Percentiles rank a stretch among this genome's conserved stretches.
Conservation (phyloP, 306 rosid species). For the Sindora glabra region DNA sequence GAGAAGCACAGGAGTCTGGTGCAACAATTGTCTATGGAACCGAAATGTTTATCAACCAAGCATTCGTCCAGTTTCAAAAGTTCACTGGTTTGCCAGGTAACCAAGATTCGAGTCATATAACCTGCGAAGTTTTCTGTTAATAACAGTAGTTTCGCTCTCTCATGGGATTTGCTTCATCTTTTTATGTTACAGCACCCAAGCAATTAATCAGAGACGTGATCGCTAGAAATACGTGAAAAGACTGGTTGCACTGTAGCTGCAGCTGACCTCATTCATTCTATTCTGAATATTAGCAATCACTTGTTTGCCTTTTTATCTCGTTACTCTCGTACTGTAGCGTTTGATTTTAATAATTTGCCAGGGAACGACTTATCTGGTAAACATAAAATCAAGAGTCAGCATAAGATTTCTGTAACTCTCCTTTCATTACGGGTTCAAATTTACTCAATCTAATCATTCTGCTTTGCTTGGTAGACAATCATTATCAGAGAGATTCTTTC, state of each 20-base stretch:
- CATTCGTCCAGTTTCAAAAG: conserved; percentile 50
- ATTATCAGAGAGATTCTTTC: too few relatives aligned
- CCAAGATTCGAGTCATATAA: too few relatives aligned
- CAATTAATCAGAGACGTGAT: conserved; percentile 41
- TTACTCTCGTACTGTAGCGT: background rate
- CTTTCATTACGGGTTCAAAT: background rate
- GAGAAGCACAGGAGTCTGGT: conserved; percentile 58
- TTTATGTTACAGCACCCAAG: conserved; percentile 47
- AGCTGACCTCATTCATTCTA: background rate
- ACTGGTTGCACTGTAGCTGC: background rate
- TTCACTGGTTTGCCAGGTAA: conserved; percentile 59
- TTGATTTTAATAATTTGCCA: background rate
- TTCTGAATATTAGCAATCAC: background rate
- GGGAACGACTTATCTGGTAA: background rate
- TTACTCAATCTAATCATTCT: background rate
- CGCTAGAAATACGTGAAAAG: conserved; percentile 25
- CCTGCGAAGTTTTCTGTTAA: too few relatives aligned
- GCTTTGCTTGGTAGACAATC: too few relatives aligned
- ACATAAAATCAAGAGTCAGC: too few relatives aligned
- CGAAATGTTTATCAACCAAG: conserved; percentile 69
- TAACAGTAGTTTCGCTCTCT: background rate
- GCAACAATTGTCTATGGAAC: conserved; percentile 45
- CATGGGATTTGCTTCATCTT: background rate
- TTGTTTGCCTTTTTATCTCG: background rate
- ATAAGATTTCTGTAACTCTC: too few relatives aligned